phyloP scores from a whole-genome alignment of 2,329 filamentous ascomycete genomes.

The Ciborinia camelliae region DNA sequence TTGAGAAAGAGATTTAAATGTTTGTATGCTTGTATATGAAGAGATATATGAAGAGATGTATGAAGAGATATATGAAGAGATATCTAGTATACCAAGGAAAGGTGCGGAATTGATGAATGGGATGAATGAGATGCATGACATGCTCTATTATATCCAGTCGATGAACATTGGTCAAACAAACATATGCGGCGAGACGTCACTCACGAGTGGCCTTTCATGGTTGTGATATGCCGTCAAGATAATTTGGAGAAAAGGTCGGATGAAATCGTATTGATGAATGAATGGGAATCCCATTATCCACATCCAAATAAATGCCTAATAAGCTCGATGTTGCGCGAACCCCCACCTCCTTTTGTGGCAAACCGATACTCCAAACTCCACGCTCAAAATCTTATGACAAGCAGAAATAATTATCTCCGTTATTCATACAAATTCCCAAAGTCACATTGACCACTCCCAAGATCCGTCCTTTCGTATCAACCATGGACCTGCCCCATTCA shows the following conservation, averaged over 20 bases:
- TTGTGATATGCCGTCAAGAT: neutral
- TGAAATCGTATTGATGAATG: neutral
- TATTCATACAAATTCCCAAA: neutral
- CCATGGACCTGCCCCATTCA: neutral
- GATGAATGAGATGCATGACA: neutral
- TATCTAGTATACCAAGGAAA: too few species aligned
- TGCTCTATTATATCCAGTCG: neutral
- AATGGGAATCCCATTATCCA: neutral
- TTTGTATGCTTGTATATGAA: neutral
- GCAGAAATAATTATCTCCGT: too few species aligned
- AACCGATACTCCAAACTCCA: slow-evolving; percentile 8
- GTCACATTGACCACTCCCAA: neutral
- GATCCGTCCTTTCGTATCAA: neutral
- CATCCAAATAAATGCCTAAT: neutral
- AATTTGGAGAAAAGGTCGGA: neutral
- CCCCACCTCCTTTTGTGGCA: neutral
- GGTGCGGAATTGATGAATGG: neutral
- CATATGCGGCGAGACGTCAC: neutral
- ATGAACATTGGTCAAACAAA: neutral
- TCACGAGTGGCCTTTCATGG: neutral
- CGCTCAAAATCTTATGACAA: neutral
- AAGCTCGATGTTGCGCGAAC: neutral
- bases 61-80: neutral
- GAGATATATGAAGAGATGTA: neutral
- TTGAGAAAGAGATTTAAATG: too few species aligned